These are phyloP conservation scores for Talaromyces islandicus DNA, from an alignment of 2,329 filamentous ascomycete species.

Conservation along the genomic window DNA sequence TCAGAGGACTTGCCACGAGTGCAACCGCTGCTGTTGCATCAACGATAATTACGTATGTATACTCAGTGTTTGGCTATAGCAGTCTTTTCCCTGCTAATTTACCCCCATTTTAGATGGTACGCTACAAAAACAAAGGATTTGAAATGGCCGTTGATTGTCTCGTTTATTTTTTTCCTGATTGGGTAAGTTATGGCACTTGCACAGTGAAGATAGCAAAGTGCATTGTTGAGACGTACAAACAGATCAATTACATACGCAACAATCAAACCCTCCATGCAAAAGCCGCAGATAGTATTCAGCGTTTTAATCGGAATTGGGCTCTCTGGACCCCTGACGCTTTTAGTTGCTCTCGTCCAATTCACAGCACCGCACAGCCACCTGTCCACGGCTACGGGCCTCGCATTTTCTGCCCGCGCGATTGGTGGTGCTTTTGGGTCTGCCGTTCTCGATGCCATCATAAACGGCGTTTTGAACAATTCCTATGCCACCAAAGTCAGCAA, in stretches of 20 bases:
- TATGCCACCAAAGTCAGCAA: conserved; percentile 35
- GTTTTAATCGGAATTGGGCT: conserved; percentile 40
- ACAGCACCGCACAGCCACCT: conserved; percentile 49
- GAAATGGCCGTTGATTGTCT: conserved; percentile 1
- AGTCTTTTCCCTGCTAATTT: background rate
- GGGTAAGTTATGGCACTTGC: background rate
- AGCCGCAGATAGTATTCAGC: background rate
- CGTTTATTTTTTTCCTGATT: conserved; percentile 1
- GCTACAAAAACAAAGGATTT: conserved; percentile 1
- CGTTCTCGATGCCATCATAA: conserved; percentile 48
- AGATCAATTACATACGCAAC: conserved; percentile 1
- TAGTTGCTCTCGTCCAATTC: conserved; percentile 46
- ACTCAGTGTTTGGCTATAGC: background rate
- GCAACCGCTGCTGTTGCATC: background rate
- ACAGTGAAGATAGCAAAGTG: background rate
- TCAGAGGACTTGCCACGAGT: background rate
- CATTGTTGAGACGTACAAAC: background rate
- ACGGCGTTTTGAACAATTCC: conserved; percentile 37
- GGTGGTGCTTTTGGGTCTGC: conserved; percentile 48
- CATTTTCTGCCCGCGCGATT: conserved; percentile 49
- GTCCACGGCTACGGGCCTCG: conserved; percentile 49
- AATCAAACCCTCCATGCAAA: conserved; percentile 6
- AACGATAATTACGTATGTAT: background rate
- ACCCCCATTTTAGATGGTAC: background rate
- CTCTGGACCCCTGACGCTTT: conserved; percentile 31